phyloP scores from a whole-genome alignment of 208 protist genomes.

The Borovskyia barvae region DNA sequence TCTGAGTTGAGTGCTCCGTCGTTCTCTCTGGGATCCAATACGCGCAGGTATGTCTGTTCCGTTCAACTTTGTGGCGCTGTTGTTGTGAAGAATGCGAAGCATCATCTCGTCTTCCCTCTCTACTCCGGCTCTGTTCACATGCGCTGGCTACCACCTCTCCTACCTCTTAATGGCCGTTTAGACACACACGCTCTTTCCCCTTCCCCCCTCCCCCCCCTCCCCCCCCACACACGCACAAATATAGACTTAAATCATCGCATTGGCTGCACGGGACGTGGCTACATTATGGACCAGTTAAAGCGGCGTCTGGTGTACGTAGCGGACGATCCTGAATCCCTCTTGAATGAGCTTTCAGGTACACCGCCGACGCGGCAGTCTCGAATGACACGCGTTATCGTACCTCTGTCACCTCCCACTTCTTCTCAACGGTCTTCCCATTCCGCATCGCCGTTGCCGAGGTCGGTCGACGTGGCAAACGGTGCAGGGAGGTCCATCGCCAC shows the following conservation, averaged over 20 bases:
- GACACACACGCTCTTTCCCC: not conserved
- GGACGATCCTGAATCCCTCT: conserved; percentile 53
- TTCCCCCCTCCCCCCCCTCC: not conserved
- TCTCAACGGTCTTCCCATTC: conserved; percentile 10
- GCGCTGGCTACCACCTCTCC: no score
- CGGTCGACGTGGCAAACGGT: not conserved
- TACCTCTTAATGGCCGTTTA: not conserved
- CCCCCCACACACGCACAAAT: not conserved
- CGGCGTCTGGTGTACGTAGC: conserved; percentile 72
- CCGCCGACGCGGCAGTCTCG: conserved; percentile 49
- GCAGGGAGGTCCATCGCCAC: not conserved
- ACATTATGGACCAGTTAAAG: conserved; percentile 45
- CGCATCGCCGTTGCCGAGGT: conserved; percentile 7
- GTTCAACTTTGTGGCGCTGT: no score
- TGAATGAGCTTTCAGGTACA: conserved; percentile 52
- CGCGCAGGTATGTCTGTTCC: no score
- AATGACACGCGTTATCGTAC: conserved; percentile 35
- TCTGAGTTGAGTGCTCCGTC: no score
- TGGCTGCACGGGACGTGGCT: not conserved
- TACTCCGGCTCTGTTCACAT: no score
- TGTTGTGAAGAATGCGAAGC: no score
- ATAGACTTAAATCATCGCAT: not conserved
- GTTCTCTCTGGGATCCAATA: no score
- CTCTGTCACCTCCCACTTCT: conserved; percentile 27
- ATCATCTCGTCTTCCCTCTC: no score